Base-by-base conservation (phyloP, 2,329 filamentous ascomycete genomes). In the Neofusicoccum parvum region DNA sequence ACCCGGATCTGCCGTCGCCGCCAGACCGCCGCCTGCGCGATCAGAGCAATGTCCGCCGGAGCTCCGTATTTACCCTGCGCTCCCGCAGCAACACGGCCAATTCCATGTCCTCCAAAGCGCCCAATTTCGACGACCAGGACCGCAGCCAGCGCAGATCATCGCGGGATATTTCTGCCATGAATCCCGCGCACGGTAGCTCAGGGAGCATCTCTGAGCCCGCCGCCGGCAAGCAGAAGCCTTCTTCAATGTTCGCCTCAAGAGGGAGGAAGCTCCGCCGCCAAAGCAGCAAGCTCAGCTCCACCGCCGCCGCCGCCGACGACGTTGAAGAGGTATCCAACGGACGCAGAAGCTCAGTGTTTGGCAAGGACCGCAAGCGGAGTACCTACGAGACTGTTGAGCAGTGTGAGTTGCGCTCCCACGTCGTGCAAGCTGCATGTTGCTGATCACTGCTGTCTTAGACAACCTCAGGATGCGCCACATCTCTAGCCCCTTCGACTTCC, bases 401-500 rank as follows among this genome's bases (percentile, higher is more conserved):
- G 56, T 65, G 75, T 78, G 67, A 72, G 75, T 72, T 5, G 32
- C 56, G 34, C n/a, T 46, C 43, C 43, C 15, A 15, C 37, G 17
- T 7, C 34, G 5, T n/a, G 27, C 43, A 41, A 32, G 59, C 45
- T 50, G 27, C 49, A 15, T 37, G 23, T 23, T 58, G 41, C 64
- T 71, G 53, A 69, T 65, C 68, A 59, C 62, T 65, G 12, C 37
- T 27, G 48, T 46, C 62, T 27, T 32, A 65, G 64, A 54, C 56
- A 56, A 53, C 48, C 64, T 65, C 39, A 50, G 64, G 39, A 77
- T 74, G 62, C 69, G 72, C 56, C 73, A 72, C 65, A 89, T 89
- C 62, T 89, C 87, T 0, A 82, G 82, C 65, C 87, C 87, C 1
- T 89, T 87, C 74, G 85, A 87, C 70, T 89, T 89, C 71, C 86